Evolutionary conservation across 306 rosid species (phyloP).

Genomic region (Corylus americana): DNA sequence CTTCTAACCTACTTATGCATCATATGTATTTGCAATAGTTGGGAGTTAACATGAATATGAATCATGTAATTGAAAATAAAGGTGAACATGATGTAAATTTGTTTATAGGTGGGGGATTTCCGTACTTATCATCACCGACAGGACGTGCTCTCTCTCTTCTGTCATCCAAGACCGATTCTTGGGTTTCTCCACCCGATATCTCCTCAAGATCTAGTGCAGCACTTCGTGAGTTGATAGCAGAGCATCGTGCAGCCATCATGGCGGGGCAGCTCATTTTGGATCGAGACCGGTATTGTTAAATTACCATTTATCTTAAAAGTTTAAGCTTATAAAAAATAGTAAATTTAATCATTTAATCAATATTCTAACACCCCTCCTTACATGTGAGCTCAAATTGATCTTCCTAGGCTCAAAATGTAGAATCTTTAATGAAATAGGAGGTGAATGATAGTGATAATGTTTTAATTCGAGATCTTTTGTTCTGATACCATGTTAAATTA

Average conservation of each 20-base stretch:
- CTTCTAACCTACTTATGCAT: not conserved
- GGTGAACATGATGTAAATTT: conserved; percentile 5
- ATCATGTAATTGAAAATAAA: not conserved
- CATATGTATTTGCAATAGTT: not conserved
- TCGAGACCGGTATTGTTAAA: conserved; percentile 40
- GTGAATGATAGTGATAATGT: too few relatives aligned
- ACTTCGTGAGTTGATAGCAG: conserved; percentile 75
- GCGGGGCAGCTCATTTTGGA: conserved; percentile 59
- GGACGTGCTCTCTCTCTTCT: conserved; percentile 99
- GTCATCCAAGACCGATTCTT: conserved; percentile 69
- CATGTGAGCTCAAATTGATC: too few relatives aligned
- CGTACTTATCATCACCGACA: conserved; percentile 36
- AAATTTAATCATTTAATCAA: too few relatives aligned
- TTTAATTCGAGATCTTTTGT: too few relatives aligned
- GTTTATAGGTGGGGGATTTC: conserved; percentile 32
- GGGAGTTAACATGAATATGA: not conserved
- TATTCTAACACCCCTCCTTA: too few relatives aligned
- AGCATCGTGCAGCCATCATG: conserved; percentile 73
- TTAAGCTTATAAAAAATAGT: too few relatives aligned
- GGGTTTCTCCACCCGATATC: conserved; percentile 64
- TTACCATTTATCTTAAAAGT: too few relatives aligned
- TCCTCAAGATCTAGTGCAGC: conserved; percentile 87
- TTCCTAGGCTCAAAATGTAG: too few relatives aligned
- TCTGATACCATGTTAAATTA: too few relatives aligned
- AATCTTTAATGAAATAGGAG: too few relatives aligned